Base-by-base conservation (phyloP, 2,329 filamentous ascomycete genomes). In the Thelonectria discophora region DNA sequence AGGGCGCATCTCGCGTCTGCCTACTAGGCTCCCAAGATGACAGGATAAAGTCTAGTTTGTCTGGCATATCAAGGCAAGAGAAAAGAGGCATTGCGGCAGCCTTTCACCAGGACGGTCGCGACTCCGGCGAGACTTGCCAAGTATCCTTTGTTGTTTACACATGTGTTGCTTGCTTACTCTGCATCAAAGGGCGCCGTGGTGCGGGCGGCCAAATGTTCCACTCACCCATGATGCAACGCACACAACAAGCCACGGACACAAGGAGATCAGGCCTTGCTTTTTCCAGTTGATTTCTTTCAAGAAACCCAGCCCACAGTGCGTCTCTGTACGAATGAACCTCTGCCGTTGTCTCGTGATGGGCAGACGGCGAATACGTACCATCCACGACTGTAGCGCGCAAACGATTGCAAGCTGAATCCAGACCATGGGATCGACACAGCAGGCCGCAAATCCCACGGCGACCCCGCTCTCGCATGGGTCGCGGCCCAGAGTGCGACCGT, bases 401-500 rank as follows among this genome's bases (percentile, higher is more conserved):
- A 24, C 21, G 21, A 24, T 24, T 24, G 21, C 32, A 34, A 10
- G 34, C 11, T 37, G 37, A 60, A 34, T 55, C 54, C 54, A 57
- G 54, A 50, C 46, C 52, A 42, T 42, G 32, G 30, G 58, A 60
- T 60, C 58, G 58, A 60, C 58, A 55, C 20, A 60, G 55, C 46
- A 56, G 24, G 52, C 49, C 34, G 55, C 51, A 51, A 43, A 37
- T 40, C 46, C 40, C 52, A 51, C 58, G 40, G 52, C 42, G 55
- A 45, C 58, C 49, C 52, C 47, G 52, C 20, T 32, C 52, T 15
- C 17, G 18, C 17, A 13, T 21, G 18, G 45, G 45, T 40, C 47
- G 45, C 21, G 54, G 37, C 39, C 54, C 37, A 56, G 45, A 15
- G 34, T 10, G 43, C 43, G 21, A 20, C 11, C 34, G 11, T 37